phyloP scores from a whole-genome alignment of 192 early-diverging fungal species.

The Chytriomyces hyalinus region DNA sequence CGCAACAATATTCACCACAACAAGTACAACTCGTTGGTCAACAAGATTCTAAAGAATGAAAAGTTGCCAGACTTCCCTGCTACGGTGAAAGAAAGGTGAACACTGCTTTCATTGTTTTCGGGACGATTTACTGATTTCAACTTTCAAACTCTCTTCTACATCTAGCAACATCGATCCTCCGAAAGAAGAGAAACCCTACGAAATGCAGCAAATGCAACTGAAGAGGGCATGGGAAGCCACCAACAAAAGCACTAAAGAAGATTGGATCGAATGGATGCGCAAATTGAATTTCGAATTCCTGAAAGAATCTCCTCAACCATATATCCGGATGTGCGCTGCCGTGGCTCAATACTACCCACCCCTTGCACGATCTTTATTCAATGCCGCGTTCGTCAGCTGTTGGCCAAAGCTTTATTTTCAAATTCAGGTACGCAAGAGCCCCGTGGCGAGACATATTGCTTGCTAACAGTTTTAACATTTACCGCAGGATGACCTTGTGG shows the following conservation, averaged over 20 bases:
- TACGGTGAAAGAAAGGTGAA: conserved; percentile 16
- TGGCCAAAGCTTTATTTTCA: conserved; percentile 82
- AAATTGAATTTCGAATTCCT: conserved; percentile 78
- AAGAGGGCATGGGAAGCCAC: conserved; percentile 78
- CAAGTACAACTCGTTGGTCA: conserved; percentile 10
- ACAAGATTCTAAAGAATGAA: conserved; percentile 29
- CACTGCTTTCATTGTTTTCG: not conserved
- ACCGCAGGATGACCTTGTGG: conserved; percentile 72
- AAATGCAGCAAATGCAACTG: conserved; percentile 72
- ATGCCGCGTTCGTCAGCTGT: conserved; percentile 89
- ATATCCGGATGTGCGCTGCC: conserved; percentile 75
- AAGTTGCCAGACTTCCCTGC: conserved; percentile 17
- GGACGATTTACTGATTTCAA: not conserved
- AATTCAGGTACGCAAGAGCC: conserved; percentile 37
- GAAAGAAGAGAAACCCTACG: conserved; percentile 38
- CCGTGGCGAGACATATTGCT: too few species aligned
- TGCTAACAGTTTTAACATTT: conserved; percentile 46
- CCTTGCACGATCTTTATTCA: conserved; percentile 79
- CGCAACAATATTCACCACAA: conserved; percentile 20
- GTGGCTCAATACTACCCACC: conserved; percentile 70
- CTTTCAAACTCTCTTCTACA: not conserved
- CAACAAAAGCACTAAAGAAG: conserved; percentile 78
- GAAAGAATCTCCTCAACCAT: conserved; percentile 83
- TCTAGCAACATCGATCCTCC: not conserved
- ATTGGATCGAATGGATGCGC: conserved; percentile 89